phyloP scores from a whole-genome alignment of 208 protist species.

The Leishmania amazonensis region DNA sequence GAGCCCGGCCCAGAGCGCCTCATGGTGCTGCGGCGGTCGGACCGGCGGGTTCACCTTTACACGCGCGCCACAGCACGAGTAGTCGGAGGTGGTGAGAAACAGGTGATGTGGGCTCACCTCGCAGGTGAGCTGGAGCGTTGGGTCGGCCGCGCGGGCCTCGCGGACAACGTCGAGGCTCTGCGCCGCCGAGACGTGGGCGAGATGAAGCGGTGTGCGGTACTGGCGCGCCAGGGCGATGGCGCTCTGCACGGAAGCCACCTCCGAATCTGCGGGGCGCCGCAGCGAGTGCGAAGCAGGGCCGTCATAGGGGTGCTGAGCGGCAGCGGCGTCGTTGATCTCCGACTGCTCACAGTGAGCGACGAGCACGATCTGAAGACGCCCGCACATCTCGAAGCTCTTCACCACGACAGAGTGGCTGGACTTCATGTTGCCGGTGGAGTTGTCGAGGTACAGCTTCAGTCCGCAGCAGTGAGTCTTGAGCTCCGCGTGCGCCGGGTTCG shows the following conservation, averaged over 20 bases:
- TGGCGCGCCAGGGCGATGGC: conserved; percentile 69
- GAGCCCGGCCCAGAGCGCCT: conserved; percentile 90
- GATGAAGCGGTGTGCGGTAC: conserved; percentile 81
- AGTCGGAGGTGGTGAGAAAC: conserved; percentile 83
- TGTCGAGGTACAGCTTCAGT: conserved; percentile 89
- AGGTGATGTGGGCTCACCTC: conserved; percentile 94
- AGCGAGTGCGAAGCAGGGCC: conserved; percentile 71
- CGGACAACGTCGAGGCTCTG: conserved; percentile 85
- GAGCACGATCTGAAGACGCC: conserved; percentile 65
- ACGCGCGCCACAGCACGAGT: conserved; percentile 64
- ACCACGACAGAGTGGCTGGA: conserved; percentile 57
- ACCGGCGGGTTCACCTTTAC: conserved; percentile 92
- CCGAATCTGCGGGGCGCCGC: conserved; percentile 74
- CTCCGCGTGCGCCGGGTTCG: conserved; percentile 43
- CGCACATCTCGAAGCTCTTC: conserved; percentile 79
- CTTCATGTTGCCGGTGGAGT: conserved; percentile 88
- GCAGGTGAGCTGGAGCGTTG: conserved; percentile 78
- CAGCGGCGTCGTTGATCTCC: conserved; percentile 68
- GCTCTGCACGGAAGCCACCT: conserved; percentile 62
- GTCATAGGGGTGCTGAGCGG: conserved; percentile 60
- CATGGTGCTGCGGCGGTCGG: conserved; percentile 68
- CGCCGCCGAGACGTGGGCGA: conserved; percentile 89
- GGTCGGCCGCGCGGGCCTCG: conserved; percentile 48
- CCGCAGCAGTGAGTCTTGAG: conserved; percentile 71
- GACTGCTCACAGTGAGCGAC: conserved; percentile 92